Evolutionary conservation across 129 eudicot genomes (phyloP).

Genomic region (Centella asiatica): DNA sequence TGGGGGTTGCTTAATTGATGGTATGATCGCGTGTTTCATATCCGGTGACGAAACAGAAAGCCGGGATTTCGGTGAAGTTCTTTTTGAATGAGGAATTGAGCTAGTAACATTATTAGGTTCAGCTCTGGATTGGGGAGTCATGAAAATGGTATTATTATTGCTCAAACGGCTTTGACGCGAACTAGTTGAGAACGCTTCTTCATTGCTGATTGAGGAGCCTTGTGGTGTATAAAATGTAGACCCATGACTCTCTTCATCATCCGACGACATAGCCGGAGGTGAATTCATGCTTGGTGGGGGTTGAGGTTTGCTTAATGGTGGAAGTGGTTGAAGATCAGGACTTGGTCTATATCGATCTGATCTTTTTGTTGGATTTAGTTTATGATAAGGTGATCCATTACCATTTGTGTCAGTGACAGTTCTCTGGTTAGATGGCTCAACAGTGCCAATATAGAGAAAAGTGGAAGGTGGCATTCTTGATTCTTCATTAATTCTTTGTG

Average conservation of each 20-base stretch:
- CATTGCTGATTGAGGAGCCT: conserved; percentile 71
- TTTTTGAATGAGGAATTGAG: conserved; percentile 65
- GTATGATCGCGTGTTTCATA: conserved; percentile 36
- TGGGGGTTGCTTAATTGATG: conserved; percentile 38
- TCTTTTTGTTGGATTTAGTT: conserved; percentile 44
- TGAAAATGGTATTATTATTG: conserved; percentile 21
- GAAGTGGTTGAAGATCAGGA: conserved; percentile 93
- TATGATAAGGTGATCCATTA: conserved; percentile 65
- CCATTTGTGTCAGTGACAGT: conserved; percentile 32
- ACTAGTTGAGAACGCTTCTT: conserved; percentile 40
- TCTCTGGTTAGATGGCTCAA: conserved; percentile 58
- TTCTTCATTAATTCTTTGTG: conserved; percentile 32
- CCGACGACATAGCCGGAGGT: conserved; percentile 76
- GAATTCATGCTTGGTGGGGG: conserved; percentile 50
- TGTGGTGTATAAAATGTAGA: conserved; percentile 74
- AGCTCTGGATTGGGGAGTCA: conserved; percentile 25
- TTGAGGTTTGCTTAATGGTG: conserved; percentile 61
- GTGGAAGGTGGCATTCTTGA: conserved; percentile 59
- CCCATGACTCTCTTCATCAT: conserved; percentile 57
- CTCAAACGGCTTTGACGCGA: conserved; percentile 21
- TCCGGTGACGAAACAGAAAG: conserved; percentile 62
- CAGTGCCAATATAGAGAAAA: conserved; percentile 85
- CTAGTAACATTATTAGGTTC: conserved; percentile 24
- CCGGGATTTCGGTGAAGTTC: conserved; percentile 79
- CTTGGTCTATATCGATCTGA: conserved; percentile 78